Evolutionary conservation across 108 stramenopile species (phyloP), one percentile per base, ranked within the genome.

Genomic region (Cyclotella distinguenda): DNA sequence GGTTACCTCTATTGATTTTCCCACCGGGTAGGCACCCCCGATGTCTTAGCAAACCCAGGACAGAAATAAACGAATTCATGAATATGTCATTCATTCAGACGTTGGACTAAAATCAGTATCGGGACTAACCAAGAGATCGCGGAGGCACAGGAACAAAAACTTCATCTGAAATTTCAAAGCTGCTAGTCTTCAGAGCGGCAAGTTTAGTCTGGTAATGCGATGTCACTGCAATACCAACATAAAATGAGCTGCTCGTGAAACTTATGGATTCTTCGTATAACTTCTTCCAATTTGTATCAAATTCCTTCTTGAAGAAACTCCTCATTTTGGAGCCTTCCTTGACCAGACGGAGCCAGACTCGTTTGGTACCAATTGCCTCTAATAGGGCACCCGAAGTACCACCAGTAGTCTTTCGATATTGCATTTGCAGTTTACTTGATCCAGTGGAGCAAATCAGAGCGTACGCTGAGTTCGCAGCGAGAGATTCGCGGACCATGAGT

Each of bases 281-380:
- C 57, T 58, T 58, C 25, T 5, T 36, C 30, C 5, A 68, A 8
- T 35, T 44, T 10, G 21, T 10, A 6, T 68, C 57, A 18, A 23
- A 21, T 0, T 47, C 55, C 22, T 26, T 40, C 56, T 59, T 68
- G 47, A 39, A 7, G 33, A 49, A 68, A 18, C 48, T 50, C 28
- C 58, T 69, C 2, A 69, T 48, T 16, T 34, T 60, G 21, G 39
- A 36, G 15, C 68, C 68, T 45, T 51, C 26, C 58, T 59, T 68
- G 18, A 57, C 55, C 48, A 69, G 21, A 13, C 68, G 54, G 30
- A 69, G 68, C 68, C 68, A 69, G 3, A 60, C 57, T 12, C 48
- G 46, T 34, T 40, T 34, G 11, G 64, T 51, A 1, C 28, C 18
- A 9, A 8, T 11, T 6, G 31, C 35, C 18, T 46, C 49, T 33